phyloP scores from a whole-genome alignment of 129 eudicot genomes.

The Escallonia rubra region DNA sequence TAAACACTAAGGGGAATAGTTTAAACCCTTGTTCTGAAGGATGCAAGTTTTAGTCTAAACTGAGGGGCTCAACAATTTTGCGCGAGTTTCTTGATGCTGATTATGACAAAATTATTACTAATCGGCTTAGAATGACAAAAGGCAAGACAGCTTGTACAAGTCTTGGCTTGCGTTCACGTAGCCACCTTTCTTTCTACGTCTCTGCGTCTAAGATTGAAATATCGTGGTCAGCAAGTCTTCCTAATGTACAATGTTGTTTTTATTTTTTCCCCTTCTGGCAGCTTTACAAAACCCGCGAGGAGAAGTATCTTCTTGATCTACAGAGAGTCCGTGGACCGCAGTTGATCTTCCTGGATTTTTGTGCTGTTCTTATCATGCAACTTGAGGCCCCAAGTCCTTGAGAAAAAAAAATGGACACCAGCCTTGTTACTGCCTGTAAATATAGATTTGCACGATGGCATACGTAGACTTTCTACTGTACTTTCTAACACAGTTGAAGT shows the following conservation, averaged over 20 bases:
- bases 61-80: too few relatives aligned
- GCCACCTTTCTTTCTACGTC: too few relatives aligned
- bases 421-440: not conserved
- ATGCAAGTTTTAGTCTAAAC: too few relatives aligned
- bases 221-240: too few relatives aligned
- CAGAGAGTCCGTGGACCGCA: constrained; percentile 67
- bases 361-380: constrained; percentile 37
- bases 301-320: constrained; percentile 62
- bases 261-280: constrained; percentile 12
- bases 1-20: too few relatives aligned
- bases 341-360: constrained; percentile 67
- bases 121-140: too few relatives aligned
- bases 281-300: constrained; percentile 68
- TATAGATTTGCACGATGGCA: not conserved
- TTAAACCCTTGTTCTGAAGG: too few relatives aligned
- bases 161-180: not conserved
- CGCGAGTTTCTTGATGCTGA: too few relatives aligned
- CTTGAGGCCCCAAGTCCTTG: constrained; percentile 16
- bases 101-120: too few relatives aligned
- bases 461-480: too few relatives aligned
- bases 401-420: not conserved
- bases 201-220: too few relatives aligned
- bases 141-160: not conserved
- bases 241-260: not conserved
- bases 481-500: too few relatives aligned